Base-by-base conservation (phyloP, 2,329 filamentous ascomycete genomes). In the Cladosporium sp. region DNA sequence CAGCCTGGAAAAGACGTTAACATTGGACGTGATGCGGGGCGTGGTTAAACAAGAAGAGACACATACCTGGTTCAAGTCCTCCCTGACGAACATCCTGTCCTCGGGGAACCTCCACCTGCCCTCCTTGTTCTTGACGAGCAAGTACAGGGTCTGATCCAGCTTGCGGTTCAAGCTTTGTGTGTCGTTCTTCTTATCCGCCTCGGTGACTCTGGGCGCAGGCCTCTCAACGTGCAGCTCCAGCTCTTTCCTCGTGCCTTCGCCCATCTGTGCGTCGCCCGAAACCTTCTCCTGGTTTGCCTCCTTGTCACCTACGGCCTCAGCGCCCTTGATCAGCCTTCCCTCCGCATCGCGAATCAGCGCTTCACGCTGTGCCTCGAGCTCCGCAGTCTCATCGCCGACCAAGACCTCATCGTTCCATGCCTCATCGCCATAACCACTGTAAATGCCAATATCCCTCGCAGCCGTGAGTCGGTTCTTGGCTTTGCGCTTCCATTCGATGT, bases 361-460 rank as follows among this genome's bases (percentile, higher is more conserved):
- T 68, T 93, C 86, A 16, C 91, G 81, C 74, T 92, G 80, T 67
- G 84, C 82, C 62, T 88, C 86, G 64, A 89, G 86, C 70, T 86
- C 83, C 67, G 87, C 88, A 68, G 90, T 84, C 63, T 83, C 77
- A 66, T 92, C 90, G 14, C 91, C 92, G 1, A 95, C 86, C 14
- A 91, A 81, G 64, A 96, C 79, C 81, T 98, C 95, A 77, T 99
- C 95, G 75, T 97, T 92, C 95, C 95, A 99, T 5, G 88, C 89
- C 68, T 88, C 82, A 29, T 86, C 86, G 68, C 84, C 83, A 76
- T 90, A 90, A 53, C 91, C 90, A 73, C 90, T 88, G 83, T 97
- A 97, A 61, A 86, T 83, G 66, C 94, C 94, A 69, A 97, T 88
- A 78, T 98, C 94, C 75, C 92, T 88, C 56, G 91, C 90, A 7